Evolutionary conservation across 345 rosid genomes (phyloP), one percentile per base, ranked within the genome.

Genomic region (Brassica carinata): DNA sequence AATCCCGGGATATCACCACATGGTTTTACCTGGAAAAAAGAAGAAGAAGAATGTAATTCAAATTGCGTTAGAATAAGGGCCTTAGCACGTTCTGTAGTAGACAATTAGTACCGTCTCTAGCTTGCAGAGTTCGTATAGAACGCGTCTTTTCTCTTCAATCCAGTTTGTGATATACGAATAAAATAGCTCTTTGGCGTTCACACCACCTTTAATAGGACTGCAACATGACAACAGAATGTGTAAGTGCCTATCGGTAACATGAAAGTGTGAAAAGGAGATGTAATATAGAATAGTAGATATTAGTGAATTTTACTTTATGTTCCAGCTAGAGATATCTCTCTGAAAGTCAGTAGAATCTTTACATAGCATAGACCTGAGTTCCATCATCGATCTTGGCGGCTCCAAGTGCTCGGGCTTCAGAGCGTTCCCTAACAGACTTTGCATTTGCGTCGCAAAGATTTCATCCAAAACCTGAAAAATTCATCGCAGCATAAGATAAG

Each of bases 171-270:
- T 90, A 83, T 91, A 92, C 59, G 87, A 78, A 87, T 92, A 88
- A 81, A 93, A 96, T 73, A 96, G 85, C 73, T 91, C 94, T 85
- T 89, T 96, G 19, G 97, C 97, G 75, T 89, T 88, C 36, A 96
- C 90, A 68, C 99, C 99, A 30, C 96, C 99, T 89, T 96, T 96
- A 59, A 92, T 78, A 72, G 84, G 85, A 84, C 99, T 96, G 88
- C 66, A 81, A 78, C 82, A 85, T 55, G 65, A 45, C 31, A 75
- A 71, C 30, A 67, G 31, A 76, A 53, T 5, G 57, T 74, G 80
- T 83, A 69, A 78, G 70, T 40, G 31, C 31, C 76, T 71, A 69
- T 62, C 1, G 7, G 40, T 27, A 19, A 51, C 64, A 66, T n/a
- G 9, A 29, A 77, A 8, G 73, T 71, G 9, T 55, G 38, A 29